Conservation (phyloP, 306 rosid genomes). For the Quillaja saponaria region DNA sequence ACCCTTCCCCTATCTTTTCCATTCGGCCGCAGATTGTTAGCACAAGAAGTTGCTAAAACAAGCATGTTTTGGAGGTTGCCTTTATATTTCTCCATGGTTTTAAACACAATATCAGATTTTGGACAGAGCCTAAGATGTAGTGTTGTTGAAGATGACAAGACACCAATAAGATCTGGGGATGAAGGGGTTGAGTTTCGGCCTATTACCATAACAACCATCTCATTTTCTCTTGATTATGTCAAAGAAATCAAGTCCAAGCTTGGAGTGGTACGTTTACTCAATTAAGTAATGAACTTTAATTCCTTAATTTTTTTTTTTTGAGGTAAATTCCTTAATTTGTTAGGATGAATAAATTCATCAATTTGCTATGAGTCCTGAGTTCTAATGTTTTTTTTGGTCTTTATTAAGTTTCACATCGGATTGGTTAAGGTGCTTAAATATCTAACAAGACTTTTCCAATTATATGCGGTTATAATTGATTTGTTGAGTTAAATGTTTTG, state of each 20-base stretch:
- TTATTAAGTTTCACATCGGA: no score
- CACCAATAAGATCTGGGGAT: slow-evolving; percentile 47
- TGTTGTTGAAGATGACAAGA: slow-evolving; percentile 45
- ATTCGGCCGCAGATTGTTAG: background rate
- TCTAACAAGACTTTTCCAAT: no score
- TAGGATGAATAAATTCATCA: no score
- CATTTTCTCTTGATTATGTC: slow-evolving; percentile 36
- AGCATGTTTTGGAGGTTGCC: slow-evolving; percentile 14
- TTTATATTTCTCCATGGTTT: slow-evolving; percentile 11
- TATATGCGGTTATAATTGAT: no score
- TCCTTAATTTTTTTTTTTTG: background rate
- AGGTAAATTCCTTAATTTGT: no score
- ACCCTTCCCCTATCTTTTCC: slow-evolving; percentile 59
- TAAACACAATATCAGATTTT: slow-evolving; percentile 32
- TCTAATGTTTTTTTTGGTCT: no score
- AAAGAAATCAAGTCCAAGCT: slow-evolving; percentile 37
- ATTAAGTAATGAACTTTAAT: background rate
- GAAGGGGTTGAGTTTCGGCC: slow-evolving; percentile 33
- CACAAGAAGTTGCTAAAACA: background rate
- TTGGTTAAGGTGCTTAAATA: no score
- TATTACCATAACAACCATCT: slow-evolving; percentile 30
- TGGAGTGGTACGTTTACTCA: slow-evolving; percentile 47
- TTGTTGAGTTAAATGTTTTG: no score
- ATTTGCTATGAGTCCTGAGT: no score
- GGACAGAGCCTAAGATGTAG: slow-evolving; percentile 50